These are phyloP conservation scores for Rhizopogon sp. DNA, from an alignment of 768 basidiomycete species.

Conservation along the genomic window DNA sequence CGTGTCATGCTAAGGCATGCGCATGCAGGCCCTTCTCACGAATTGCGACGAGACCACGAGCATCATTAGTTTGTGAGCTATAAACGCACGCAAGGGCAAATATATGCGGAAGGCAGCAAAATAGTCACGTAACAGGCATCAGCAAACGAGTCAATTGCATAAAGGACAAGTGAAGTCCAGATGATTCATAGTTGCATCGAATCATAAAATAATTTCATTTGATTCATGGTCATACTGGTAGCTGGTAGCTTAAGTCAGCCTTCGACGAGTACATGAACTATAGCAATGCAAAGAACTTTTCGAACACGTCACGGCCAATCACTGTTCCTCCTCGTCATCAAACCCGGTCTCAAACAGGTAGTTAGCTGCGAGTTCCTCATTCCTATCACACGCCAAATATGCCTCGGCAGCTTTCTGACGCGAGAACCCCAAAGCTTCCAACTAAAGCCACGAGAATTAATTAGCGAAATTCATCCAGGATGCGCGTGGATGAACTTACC, in stretches of 20 bases:
- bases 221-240: background rate
- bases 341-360: slow-evolving; percentile 78
- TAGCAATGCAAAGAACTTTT: slow-evolving; percentile 1
- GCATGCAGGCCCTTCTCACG: too few species aligned
- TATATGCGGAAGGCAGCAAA: too few species aligned
- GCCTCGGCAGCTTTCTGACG: slow-evolving; percentile 82
- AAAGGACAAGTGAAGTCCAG: too few species aligned
- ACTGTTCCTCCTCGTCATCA: slow-evolving; percentile 33
- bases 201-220: background rate
- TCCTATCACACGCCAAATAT: slow-evolving; percentile 92
- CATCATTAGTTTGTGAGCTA: too few species aligned
- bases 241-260: background rate
- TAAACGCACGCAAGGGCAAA: too few species aligned
- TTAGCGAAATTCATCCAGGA: background rate
- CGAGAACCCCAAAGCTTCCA: slow-evolving; percentile 84
- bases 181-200: too few species aligned
- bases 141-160: too few species aligned
- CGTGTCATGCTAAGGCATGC: too few species aligned
- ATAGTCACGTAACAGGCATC: too few species aligned
- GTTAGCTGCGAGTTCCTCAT: slow-evolving; percentile 95
- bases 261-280: slow-evolving; percentile 2
- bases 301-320: background rate
- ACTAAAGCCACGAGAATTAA: slow-evolving; percentile 37
- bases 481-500: slow-evolving; percentile 42
- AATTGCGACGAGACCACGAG: too few species aligned